Base-by-base conservation (phyloP, 83 land plant genomes). In the Thuja plicata region DNA sequence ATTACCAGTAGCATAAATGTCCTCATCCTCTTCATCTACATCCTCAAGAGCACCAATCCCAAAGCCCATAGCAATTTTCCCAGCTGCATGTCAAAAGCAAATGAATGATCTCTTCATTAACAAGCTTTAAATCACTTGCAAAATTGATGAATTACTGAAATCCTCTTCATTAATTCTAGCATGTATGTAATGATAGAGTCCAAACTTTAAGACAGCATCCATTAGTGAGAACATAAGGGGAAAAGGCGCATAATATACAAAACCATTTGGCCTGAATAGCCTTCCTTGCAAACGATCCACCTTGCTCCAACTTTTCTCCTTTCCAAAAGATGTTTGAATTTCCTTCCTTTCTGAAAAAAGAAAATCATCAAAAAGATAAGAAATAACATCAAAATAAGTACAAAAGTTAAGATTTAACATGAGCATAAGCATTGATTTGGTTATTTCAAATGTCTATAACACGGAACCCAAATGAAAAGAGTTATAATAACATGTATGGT, bases 41-140 rank as follows among this genome's bases (percentile, higher is more conserved):
- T 97, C 99, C 87, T 98, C 99, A 77, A 98, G 93, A 46, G 99
- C 99, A 57, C 99, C 99, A 91, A 98, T 95, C 12, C 99, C 99
- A 92, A 98, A 97, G 55, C 99, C 99, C 84, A 93, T 91, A 79
- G 94, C 97, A 91, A 93, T 90, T 88, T 90, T 95, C 81, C 96
- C 97, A 87, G 98, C 99, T 97, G 97, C n/a, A 37, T 7, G 38
- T 54, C 54, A 16, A 86, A 86, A 21, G 24, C 27, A 35, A 86
- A 43, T 82, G 35, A 43, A 12, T 46, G 16, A 50, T 43, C 85
- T 82, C 52, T 43, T n/a, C 46, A 45, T 43, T 45, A 27, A 27
- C 46, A 82, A 45, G 8, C 3, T 30, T 45, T 78, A 27, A 13
- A 21, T 84, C 38, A 46, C 57, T 88, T 50, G 21, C 40, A 35